Percentiles rank a stretch among this genome's conserved stretches.
phyloP scores from a whole-genome alignment of 1,284 basidiomycete species.

The Takashimella tepidaria region DNA sequence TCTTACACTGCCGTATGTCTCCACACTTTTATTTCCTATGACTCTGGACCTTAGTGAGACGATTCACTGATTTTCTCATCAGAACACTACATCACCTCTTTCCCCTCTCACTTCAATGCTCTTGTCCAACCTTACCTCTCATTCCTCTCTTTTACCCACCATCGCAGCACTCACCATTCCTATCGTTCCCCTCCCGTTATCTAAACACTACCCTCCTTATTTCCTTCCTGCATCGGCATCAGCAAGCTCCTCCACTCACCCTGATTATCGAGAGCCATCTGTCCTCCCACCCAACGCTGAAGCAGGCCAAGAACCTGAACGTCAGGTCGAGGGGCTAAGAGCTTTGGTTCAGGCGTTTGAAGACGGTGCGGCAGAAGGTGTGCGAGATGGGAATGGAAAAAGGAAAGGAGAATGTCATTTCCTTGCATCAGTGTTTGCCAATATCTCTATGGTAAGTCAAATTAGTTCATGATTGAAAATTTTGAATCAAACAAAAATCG shows the following conservation, averaged over 20 bases:
- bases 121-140: constrained; percentile 85
- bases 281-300: constrained; percentile 61
- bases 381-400: constrained; percentile 49
- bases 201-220: constrained; percentile 51
- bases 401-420: constrained; percentile 79
- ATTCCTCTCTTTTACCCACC: constrained; percentile 62
- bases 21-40: not conserved
- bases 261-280: constrained; percentile 39
- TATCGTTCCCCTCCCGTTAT: constrained; percentile 54
- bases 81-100: constrained; percentile 84
- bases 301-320: constrained; percentile 51
- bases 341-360: constrained; percentile 81
- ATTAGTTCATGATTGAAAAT: not conserved
- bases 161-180: constrained; percentile 65
- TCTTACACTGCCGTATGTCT: constrained; percentile 80
- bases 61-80: not conserved
- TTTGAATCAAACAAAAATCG: too few relatives aligned
- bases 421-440: constrained; percentile 85
- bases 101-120: constrained; percentile 96
- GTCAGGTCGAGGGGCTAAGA: constrained; percentile 62
- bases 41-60: too few relatives aligned
- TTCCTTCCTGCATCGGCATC: constrained; percentile 70
- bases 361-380: constrained; percentile 60
- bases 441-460: constrained; percentile 66
- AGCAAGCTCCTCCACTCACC: constrained; percentile 57